Evolutionary conservation across 305 asterid genomes (phyloP).

Genomic region (Fraxinus paxiana): DNA sequence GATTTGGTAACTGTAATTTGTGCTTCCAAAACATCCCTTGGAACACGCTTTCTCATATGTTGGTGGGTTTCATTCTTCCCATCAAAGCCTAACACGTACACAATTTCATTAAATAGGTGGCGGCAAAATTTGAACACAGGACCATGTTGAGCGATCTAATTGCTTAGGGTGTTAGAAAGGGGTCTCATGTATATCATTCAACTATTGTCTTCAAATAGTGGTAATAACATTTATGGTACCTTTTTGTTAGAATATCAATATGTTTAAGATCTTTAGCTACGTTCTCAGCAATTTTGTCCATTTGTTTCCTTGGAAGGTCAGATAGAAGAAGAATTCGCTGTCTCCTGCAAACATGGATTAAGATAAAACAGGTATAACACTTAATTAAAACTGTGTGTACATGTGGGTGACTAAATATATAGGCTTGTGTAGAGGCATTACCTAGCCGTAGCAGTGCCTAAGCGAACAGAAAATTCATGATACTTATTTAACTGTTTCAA

Average conservation of each 20-base stretch:
- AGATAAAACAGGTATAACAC: constrained; percentile 24
- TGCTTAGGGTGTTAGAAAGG: neutral
- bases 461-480: constrained; percentile 84
- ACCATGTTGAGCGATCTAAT: neutral
- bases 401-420: neutral
- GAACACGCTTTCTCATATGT: neutral
- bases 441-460: constrained; percentile 96
- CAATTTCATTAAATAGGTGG: neutral
- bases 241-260: constrained; percentile 80
- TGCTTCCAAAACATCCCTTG: neutral
- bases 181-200: neutral
- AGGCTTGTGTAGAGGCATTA: constrained; percentile 27
- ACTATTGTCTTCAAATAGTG: neutral
- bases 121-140: neutral
- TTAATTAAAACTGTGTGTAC: neutral
- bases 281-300: constrained; percentile 78
- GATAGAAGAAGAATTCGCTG: constrained; percentile 88
- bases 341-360: constrained; percentile 48
- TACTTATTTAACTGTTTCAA: constrained; percentile 89
- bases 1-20: neutral
- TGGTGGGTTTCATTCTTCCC: neutral
- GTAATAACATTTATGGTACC: constrained; percentile 35
- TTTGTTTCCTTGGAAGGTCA: constrained; percentile 94
- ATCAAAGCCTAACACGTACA: neutral
- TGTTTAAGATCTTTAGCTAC: constrained; percentile 84